A percentile compares a stretch with the other conserved stretches of the same genome.
Evolutionary conservation across 1,284 basidiomycete species (phyloP).

Genomic region (Butyriboletus appendiculatus): DNA sequence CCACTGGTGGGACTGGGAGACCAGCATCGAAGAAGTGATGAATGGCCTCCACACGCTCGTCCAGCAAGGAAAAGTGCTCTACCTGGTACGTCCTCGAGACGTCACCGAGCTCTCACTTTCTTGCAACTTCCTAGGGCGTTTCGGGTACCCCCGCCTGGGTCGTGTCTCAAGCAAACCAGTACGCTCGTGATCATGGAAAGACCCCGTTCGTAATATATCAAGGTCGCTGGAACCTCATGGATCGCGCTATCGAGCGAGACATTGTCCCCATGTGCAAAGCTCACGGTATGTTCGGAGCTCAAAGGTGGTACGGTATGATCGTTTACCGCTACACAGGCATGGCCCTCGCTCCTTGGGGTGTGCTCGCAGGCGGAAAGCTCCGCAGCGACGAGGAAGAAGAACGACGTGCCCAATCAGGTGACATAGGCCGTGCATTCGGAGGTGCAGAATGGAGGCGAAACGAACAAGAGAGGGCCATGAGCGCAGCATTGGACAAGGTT

Average conservation of each 20-base stretch:
- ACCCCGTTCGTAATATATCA: slow-evolving; percentile 39
- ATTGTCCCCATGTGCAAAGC: slow-evolving; percentile 15
- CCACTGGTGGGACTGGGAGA: slow-evolving; percentile 16
- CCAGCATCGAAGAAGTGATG: slow-evolving; percentile 6
- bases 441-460: slow-evolving; percentile 22
- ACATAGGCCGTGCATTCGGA: background rate
- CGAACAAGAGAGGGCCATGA: slow-evolving; percentile 21
- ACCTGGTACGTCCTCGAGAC: background rate
- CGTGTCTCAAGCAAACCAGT: slow-evolving; percentile 47
- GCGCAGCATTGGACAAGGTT: slow-evolving; percentile 4
- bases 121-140: background rate
- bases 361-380: slow-evolving; percentile 6
- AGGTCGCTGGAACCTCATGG: slow-evolving; percentile 49
- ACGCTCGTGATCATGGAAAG: slow-evolving; percentile 46
- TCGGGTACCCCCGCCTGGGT: background rate
- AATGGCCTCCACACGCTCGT: background rate
- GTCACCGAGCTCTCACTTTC: too few species aligned
- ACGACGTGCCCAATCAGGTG: background rate
- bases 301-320: too few species aligned
- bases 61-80: slow-evolving; percentile 9
- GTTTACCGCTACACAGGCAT: background rate
- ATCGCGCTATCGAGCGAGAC: slow-evolving; percentile 25
- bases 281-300: background rate
- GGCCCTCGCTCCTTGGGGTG: slow-evolving; percentile 7
- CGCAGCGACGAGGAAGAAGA: slow-evolving; percentile 12